Conservation (phyloP, 495 filamentous ascomycete genomes). For the Hypoxylon cercidicola region DNA sequence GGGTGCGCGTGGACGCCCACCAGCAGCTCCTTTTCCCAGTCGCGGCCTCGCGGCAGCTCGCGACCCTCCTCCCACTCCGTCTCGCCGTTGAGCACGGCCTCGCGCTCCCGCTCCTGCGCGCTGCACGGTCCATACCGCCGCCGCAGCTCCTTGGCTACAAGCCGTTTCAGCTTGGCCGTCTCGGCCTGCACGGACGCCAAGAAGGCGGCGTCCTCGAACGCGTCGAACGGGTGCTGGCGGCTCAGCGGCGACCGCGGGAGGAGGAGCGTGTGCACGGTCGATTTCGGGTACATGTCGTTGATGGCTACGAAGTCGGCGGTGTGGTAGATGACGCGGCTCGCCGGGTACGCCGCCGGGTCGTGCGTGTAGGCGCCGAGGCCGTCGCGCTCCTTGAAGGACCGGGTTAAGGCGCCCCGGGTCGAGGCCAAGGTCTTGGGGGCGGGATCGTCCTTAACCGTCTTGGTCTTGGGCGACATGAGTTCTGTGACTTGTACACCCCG, state of each 20-base stretch:
- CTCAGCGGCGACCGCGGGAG: conserved; percentile 78
- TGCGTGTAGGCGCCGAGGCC: conserved; percentile 76
- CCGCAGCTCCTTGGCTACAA: conserved; percentile 81
- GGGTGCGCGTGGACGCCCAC: conserved; percentile 86
- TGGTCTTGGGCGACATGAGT: conserved; percentile 71
- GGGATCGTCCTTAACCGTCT: conserved; percentile 51
- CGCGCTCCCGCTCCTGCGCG: conserved; percentile 64
- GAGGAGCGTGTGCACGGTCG: conserved; percentile 84
- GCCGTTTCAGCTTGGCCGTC: conserved; percentile 64
- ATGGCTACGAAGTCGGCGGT: conserved; percentile 80
- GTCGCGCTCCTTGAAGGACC: conserved; percentile 61
- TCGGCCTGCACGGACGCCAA: conserved; percentile 71
- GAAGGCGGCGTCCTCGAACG: conserved; percentile 77
- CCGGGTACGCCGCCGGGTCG: conserved; percentile 71
- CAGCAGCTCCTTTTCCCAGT: conserved; percentile 81
- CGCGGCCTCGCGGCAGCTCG: conserved; percentile 72
- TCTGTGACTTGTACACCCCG: conserved; percentile 63
- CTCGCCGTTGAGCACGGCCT: conserved; percentile 67
- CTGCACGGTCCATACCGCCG: conserved; percentile 74
- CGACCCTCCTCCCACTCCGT: conserved; percentile 53
- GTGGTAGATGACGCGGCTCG: conserved; percentile 72
- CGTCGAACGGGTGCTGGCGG: conserved; percentile 78
- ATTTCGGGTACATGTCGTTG: conserved; percentile 86
- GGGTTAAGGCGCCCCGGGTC: conserved; percentile 27
- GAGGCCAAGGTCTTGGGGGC: conserved; percentile 47